Base-by-base conservation (phyloP, 2,329 filamentous ascomycete species). In the Cytospora piceicola region DNA sequence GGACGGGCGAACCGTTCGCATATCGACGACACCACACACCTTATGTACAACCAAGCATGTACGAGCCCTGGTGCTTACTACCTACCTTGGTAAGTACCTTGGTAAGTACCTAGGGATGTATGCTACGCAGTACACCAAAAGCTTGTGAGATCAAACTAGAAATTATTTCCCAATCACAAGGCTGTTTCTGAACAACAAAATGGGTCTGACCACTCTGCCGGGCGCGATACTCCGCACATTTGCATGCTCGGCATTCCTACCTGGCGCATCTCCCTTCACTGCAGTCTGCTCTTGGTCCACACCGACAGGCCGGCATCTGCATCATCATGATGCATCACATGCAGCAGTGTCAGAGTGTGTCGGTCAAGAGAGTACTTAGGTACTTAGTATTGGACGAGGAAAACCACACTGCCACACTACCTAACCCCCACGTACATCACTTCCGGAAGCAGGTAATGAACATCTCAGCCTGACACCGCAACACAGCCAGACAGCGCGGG, bases 321-420 rank as follows among this genome's bases (percentile, higher is more conserved):
- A 67, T 58, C 66, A 67, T 58, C 65, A 60, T 54, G 51, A 56
- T 63, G 63, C 66, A 60, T 65, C 63, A 62, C 62, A 64, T 65
- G 65, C 62, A 46, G 54, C 49, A n/a, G n/a, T n/a, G n/a, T n/a
- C 30, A 52, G 22, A 22, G 27, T 36, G 39, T 8, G 54, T 52
- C 59, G 58, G 54, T 58, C 59, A 63, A 42, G 59, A 66, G 17
- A 51, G 34, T 29, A 32, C 53, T 32, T 46, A 32, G 27, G 27
- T 52, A 30, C 15, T 27, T 29, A 3, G 20, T 4, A 22, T 20
- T 20, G 39, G 39, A 17, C 14, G 12, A 20, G 36, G 36, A 6
- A 17, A 5, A 14, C 15, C 39, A 42, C 15, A 42, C 15, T 42
- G 32, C n/a, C n/a, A n/a, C n/a, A n/a, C 5, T 17, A 42, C 39